A percentile compares a stretch with the other conserved stretches of the same genome.
Conservation (phyloP, 2,329 filamentous ascomycete species). For the Diaporthe nobilis region DNA sequence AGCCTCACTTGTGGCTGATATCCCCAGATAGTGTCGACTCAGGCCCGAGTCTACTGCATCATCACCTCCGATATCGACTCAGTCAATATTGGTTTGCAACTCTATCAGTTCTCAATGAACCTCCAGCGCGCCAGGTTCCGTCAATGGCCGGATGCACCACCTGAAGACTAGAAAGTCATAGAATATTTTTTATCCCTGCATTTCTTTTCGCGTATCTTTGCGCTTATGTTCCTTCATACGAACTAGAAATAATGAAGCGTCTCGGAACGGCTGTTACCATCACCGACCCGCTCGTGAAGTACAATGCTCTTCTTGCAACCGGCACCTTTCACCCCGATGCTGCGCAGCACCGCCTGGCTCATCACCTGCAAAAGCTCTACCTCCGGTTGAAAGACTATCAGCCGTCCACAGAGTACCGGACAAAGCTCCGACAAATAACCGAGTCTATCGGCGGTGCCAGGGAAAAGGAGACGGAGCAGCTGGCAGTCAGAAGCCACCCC, state of each 20-base stretch:
- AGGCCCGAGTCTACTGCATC: constrained; percentile 20
- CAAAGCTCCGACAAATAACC: constrained; percentile 74
- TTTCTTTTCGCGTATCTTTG: neutral
- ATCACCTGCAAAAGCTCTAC: constrained; percentile 85
- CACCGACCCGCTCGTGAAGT: constrained; percentile 82
- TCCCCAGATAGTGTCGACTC: constrained; percentile 33
- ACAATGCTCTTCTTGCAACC: constrained; percentile 78
- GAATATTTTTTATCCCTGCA: neutral
- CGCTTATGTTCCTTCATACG: neutral
- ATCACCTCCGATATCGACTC: constrained; percentile 28
- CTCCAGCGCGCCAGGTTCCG: neutral
- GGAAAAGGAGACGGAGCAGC: constrained; percentile 50
- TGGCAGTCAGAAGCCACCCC: constrained; percentile 68
- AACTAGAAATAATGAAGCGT: constrained; percentile 50
- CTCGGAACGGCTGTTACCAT: constrained; percentile 67
- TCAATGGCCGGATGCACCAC: neutral
- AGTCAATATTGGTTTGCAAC: neutral
- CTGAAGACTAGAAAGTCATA: neutral
- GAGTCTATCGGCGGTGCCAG: constrained; percentile 57
- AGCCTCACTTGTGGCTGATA: constrained; percentile 37
- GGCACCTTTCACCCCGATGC: constrained; percentile 78
- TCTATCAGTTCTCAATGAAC: neutral
- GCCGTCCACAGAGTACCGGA: constrained; percentile 77
- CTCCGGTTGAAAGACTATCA: constrained; percentile 83
- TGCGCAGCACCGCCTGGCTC: constrained; percentile 79